Base-by-base conservation (phyloP, 805 yeast genomes). In the Sungouiella thailandica region DNA sequence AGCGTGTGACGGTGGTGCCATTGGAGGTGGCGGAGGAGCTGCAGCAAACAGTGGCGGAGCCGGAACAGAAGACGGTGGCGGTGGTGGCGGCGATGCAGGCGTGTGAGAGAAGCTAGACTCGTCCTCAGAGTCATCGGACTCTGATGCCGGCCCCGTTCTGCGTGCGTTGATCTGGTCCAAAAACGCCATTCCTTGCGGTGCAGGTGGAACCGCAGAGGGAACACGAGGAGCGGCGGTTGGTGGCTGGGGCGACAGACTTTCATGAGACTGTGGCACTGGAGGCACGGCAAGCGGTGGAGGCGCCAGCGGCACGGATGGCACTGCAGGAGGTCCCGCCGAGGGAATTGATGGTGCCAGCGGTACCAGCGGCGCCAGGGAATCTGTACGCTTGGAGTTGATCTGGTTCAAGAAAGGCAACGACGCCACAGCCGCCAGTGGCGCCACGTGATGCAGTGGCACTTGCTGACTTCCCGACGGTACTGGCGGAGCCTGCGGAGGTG, bases 121-220 rank as follows among this genome's bases (percentile, higher is more conserved):
- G n/a, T 8, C n/a, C n/a, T 8, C 14, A 23, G 26, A 6, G 14
- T 7, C 26, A 6, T 8, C 7, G 26, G n/a, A 6, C n/a, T 10
- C 26, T 7, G 8, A 7, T 19, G 7, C 22, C 9, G 22, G 26
- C 28, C 71, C 75, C 37, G 67, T 72, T 40, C 78, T 58, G 40
- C 68, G 65, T 22, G 61, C 65, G 44, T 70, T 72, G 34, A 74
- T 73, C 38, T 74, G 71, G 4, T 72, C 67, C 8, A 74, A 54
- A 47, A 73, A 72, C 4, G 78, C 77, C 12, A 71, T 47, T 3
- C 70, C 72, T 1, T 39, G 33, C 9, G 25, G 14, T 7, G 50
- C 45, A n/a, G 28, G 28, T 8, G 51, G 44, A 5, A 51, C 53
- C 49, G 35, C 48, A 8, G 59, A 41, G 2, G 51, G 29, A 8